A percentile compares a stretch with the other conserved stretches of the same genome.
These are phyloP conservation scores for Monoraphidium neglectum DNA, from an alignment of 139 green algal species.

Conservation along the genomic window DNA sequence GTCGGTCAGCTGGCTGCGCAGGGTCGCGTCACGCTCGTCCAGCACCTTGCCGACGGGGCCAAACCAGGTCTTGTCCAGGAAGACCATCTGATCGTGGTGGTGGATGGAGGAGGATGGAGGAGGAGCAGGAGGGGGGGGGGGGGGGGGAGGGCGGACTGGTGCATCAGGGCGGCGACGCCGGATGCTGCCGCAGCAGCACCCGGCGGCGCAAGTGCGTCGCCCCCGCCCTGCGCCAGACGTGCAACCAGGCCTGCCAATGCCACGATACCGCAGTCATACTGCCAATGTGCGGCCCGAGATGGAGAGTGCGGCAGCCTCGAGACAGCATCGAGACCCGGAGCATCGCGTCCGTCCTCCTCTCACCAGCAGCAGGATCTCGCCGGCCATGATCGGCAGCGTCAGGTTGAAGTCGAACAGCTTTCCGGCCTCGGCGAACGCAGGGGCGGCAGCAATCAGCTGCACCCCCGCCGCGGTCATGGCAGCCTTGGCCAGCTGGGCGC, in stretches of 20 bases:
- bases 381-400: constrained; percentile 58
- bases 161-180: too few relatives aligned
- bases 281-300: too few relatives aligned
- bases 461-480: constrained; percentile 52
- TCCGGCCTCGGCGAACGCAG: constrained; percentile 74
- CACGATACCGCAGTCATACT: too few relatives aligned
- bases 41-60: constrained; percentile 83
- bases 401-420: constrained; percentile 82
- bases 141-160: too few relatives aligned
- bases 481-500: constrained; percentile 17
- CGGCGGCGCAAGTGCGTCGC: too few relatives aligned
- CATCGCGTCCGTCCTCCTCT: neutral
- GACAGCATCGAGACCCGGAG: too few relatives aligned
- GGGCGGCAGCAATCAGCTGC: constrained; percentile 73
- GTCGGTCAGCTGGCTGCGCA: constrained; percentile 75
- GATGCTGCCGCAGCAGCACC: too few relatives aligned
- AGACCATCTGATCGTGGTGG: constrained; percentile 77
- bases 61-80: constrained; percentile 95
- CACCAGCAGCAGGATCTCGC: neutral
- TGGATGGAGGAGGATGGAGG: too few relatives aligned
- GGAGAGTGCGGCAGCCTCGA: too few relatives aligned
- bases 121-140: too few relatives aligned
- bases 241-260: too few relatives aligned
- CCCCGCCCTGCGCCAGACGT: too few relatives aligned
- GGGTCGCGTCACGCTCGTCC: constrained; percentile 79